phyloP scores from a whole-genome alignment of 306 rosid genomes.

The Quercus mongolica region DNA sequence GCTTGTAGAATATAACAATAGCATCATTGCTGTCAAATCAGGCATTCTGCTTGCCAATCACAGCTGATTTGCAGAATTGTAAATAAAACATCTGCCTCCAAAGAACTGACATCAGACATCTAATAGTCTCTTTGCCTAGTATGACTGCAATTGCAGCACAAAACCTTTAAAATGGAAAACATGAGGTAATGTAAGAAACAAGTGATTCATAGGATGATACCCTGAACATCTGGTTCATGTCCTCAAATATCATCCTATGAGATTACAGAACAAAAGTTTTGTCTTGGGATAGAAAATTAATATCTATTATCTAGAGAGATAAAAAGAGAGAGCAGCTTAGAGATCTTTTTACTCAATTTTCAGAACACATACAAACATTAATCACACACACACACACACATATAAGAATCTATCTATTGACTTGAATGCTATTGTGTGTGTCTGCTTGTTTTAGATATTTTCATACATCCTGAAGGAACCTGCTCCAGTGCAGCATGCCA shows the following conservation, averaged over 20 bases:
- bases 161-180: background rate
- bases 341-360: background rate
- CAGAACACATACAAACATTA: background rate
- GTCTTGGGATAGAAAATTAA: background rate
- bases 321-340: background rate
- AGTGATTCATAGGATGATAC: background rate
- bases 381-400: too few species aligned
- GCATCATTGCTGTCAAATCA: background rate
- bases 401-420: background rate
- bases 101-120: background rate
- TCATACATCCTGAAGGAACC: constrained; percentile 89
- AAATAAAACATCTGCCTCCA: background rate
- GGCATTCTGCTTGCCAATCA: background rate
- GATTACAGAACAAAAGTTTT: background rate
- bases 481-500: constrained; percentile 93
- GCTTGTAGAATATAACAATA: background rate
- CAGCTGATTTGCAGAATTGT: background rate
- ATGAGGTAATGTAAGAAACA: background rate
- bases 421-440: background rate
- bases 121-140: background rate
- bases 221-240: background rate
- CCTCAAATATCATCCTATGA: background rate
- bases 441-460: constrained; percentile 17
- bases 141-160: background rate
- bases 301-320: background rate